These are phyloP conservation scores for Nadsonia commutata DNA, from an alignment of 1,139 yeast species.

Conservation along the genomic window DNA sequence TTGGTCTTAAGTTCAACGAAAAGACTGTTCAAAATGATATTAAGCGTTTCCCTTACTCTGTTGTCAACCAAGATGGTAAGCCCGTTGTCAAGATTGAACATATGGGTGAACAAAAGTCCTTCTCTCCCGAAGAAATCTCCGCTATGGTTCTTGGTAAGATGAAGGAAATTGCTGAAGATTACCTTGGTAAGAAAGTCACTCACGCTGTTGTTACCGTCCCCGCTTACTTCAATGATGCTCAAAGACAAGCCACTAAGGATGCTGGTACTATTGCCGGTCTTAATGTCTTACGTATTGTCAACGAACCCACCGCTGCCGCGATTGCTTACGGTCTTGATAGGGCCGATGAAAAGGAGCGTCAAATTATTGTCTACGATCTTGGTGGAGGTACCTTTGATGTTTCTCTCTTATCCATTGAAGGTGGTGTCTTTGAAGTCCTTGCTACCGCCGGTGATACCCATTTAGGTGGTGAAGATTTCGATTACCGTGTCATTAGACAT, in stretches of 20 bases:
- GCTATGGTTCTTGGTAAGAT: slow-evolving; percentile 85
- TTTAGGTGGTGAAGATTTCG: slow-evolving; percentile 96
- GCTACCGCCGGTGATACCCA: slow-evolving; percentile 95
- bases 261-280: slow-evolving; percentile 96
- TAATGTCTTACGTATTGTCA: slow-evolving; percentile 85
- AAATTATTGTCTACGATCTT: slow-evolving; percentile 82
- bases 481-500: slow-evolving; percentile 75
- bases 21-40: slow-evolving; percentile 67
- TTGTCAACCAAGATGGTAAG: slow-evolving; percentile 56
- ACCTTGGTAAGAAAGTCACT: slow-evolving; percentile 75
- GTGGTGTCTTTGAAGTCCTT: slow-evolving; percentile 89
- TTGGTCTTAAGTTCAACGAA: slow-evolving; percentile 67
- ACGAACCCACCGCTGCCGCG: slow-evolving; percentile 98
- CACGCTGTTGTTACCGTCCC: slow-evolving; percentile 96
- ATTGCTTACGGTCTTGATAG: slow-evolving; percentile 94
- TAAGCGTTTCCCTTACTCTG: slow-evolving; percentile 65
- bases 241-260: slow-evolving; percentile 96
- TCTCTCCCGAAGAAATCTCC: slow-evolving; percentile 82
- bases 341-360: slow-evolving; percentile 74
- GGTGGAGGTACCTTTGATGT: slow-evolving; percentile 98
- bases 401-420: slow-evolving; percentile 73
- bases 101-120: slow-evolving; percentile 52
- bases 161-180: slow-evolving; percentile 89
- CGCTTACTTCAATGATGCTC: slow-evolving; percentile 96
- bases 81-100: slow-evolving; percentile 65